phyloP scores from a whole-genome alignment of 345 rosid genomes.

The Streptanthus diversifolius region DNA sequence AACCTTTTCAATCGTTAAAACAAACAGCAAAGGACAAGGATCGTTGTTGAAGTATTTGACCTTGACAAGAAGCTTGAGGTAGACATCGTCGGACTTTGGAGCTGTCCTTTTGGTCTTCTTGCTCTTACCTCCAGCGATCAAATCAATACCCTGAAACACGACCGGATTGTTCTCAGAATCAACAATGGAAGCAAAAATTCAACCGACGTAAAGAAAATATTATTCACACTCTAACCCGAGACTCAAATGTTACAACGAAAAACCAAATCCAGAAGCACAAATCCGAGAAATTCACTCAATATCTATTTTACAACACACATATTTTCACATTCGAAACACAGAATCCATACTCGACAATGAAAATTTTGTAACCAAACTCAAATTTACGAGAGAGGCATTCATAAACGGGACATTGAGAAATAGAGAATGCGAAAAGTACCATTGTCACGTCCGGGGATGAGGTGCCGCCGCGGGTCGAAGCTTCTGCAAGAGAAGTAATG shows the following conservation, averaged over 20 bases:
- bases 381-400: background rate
- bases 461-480: conserved; percentile 19
- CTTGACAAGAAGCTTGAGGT: conserved; percentile 94
- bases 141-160: conserved; percentile 73
- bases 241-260: background rate
- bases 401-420: background rate
- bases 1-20: background rate
- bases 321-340: background rate
- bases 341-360: background rate
- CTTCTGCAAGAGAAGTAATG: background rate
- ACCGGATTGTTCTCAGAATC: background rate
- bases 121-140: conserved; percentile 94
- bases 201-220: background rate
- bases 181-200: background rate
- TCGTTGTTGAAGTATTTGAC: conserved; percentile 22
- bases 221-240: background rate
- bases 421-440: background rate
- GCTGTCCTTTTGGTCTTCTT: conserved; percentile 86
- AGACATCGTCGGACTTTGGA: conserved; percentile 88
- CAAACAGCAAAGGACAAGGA: background rate
- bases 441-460: conserved; percentile 7
- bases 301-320: background rate
- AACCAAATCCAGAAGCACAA: background rate
- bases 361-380: background rate
- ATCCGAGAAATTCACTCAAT: background rate